Evolutionary conservation across 2,329 filamentous ascomycete species (phyloP).

Genomic region (Fusarium sp.): DNA sequence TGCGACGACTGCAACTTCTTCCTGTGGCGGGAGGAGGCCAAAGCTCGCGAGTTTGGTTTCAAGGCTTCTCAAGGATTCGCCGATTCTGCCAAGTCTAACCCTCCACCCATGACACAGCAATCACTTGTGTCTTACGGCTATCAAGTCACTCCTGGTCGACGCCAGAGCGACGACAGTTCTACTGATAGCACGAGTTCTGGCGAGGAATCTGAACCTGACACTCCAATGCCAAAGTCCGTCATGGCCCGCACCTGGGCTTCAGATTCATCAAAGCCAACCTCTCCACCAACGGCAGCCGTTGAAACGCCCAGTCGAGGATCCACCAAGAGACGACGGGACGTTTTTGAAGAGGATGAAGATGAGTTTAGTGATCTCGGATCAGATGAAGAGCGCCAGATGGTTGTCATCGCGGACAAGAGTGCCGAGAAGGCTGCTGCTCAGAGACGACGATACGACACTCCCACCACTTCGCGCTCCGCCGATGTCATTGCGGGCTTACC

Average conservation of each 20-base stretch:
- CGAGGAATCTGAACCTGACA: constrained; percentile 25
- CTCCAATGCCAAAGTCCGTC: constrained; percentile 7
- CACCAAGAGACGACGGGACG: constrained; percentile 52
- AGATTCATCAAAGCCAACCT: constrained; percentile 1
- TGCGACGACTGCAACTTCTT: constrained; percentile 63
- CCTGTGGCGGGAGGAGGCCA: constrained; percentile 60
- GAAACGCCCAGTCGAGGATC: constrained; percentile 42
- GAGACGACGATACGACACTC: constrained; percentile 45
- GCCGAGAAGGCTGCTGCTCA: constrained; percentile 46
- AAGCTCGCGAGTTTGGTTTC: constrained; percentile 49
- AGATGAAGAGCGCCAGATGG: constrained; percentile 59
- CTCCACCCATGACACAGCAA: constrained; percentile 51
- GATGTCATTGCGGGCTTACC: constrained; percentile 48
- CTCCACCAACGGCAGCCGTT: not conserved
- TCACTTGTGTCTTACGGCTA: constrained; percentile 52
- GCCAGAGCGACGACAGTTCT: constrained; percentile 21
- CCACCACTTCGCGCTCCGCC: constrained; percentile 44
- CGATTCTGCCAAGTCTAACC: constrained; percentile 43
- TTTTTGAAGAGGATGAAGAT: constrained; percentile 49
- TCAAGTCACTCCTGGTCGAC: constrained; percentile 43
- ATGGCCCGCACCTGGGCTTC: not conserved
- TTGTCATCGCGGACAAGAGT: constrained; percentile 55
- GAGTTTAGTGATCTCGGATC: constrained; percentile 55
- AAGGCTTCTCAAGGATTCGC: constrained; percentile 14
- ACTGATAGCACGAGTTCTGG: constrained; percentile 29